Percentiles rank a stretch among this genome's conserved stretches.
Conservation (phyloP, 768 basidiomycete species). For the Termitomyces sp. region DNA sequence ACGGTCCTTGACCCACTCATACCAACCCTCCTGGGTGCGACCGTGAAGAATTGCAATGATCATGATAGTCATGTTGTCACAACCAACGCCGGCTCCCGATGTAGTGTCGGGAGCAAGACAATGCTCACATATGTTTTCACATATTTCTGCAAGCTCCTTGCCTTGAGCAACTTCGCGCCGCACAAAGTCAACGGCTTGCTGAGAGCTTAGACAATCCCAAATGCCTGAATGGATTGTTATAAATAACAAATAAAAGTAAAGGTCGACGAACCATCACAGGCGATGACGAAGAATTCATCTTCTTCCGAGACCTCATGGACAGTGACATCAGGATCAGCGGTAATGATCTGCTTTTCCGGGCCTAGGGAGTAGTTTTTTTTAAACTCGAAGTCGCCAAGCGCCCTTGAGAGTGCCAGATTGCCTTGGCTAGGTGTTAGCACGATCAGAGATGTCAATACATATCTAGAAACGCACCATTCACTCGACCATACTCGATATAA, state of each 20-base stretch:
- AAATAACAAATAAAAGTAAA: neutral
- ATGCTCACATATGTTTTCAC: conserved; percentile 85
- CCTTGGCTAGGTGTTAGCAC: conserved; percentile 39
- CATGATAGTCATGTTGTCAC: conserved; percentile 98
- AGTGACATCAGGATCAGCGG: conserved; percentile 88
- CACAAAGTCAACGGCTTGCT: conserved; percentile 87
- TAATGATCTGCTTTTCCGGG: conserved; percentile 92
- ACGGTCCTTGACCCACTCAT: conserved; percentile 79
- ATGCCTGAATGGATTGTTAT: conserved; percentile 59
- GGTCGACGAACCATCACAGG: conserved; percentile 79
- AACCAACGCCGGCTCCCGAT: conserved; percentile 88
- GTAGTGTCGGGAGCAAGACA: conserved; percentile 93
- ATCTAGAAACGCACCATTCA: conserved; percentile 64
- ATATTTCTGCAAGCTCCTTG: conserved; percentile 74
- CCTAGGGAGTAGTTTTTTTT: conserved; percentile 83
- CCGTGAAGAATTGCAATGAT: conserved; percentile 86
- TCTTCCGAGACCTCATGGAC: conserved; percentile 77
- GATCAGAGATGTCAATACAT: neutral
- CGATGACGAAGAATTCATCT: conserved; percentile 95
- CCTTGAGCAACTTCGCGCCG: conserved; percentile 77
- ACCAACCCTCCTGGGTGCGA: conserved; percentile 89
- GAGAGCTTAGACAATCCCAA: conserved; percentile 95
- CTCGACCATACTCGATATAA: conserved; percentile 93
- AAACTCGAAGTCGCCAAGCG: conserved; percentile 97
- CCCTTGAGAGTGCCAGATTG: conserved; percentile 91